Evolutionary conservation across 2,329 filamentous ascomycete genomes (phyloP).

Genomic region (Zasmidium citrigriseum): DNA sequence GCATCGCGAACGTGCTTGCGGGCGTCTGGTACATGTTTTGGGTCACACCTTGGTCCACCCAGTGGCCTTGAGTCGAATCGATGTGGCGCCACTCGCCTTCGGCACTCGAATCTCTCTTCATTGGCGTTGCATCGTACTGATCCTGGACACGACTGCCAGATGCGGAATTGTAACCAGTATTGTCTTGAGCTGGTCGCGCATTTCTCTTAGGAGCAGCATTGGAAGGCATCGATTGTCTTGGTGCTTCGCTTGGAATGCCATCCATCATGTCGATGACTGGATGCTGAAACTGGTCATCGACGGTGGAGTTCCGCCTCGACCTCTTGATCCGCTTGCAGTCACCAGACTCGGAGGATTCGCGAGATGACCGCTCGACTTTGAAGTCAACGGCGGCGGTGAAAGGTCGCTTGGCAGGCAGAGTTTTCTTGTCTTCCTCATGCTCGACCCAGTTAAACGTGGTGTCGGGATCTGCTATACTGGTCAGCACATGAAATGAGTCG

Average conservation of each 20-base stretch:
- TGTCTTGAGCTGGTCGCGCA: too few species aligned
- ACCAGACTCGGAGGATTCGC: constrained; percentile 15
- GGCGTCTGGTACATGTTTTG: background rate
- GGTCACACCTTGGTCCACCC: background rate
- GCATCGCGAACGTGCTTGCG: background rate
- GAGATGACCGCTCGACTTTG: constrained; percentile 5
- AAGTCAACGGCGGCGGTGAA: constrained; percentile 10
- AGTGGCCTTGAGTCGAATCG: background rate
- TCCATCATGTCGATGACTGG: too few species aligned
- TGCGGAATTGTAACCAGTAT: too few species aligned
- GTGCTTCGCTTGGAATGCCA: too few species aligned
- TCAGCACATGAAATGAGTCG: background rate
- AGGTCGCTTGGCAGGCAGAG: constrained; percentile 11
- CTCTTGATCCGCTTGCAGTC: constrained; percentile 15
- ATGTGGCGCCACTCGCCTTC: background rate
- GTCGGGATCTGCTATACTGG: constrained; percentile 15
- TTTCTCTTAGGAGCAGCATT: too few species aligned
- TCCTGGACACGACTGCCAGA: background rate
- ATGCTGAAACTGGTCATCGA: background rate
- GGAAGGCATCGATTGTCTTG: too few species aligned
- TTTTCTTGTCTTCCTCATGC: constrained; percentile 18
- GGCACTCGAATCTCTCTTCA: constrained; percentile 5
- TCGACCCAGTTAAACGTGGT: constrained; percentile 15
- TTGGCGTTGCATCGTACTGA: background rate
- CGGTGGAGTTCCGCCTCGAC: constrained; percentile 7